A percentile compares a stretch with the other conserved stretches of the same genome.
Conservation (phyloP, 139 green algal species). For the Chlorella sp. region DNA sequence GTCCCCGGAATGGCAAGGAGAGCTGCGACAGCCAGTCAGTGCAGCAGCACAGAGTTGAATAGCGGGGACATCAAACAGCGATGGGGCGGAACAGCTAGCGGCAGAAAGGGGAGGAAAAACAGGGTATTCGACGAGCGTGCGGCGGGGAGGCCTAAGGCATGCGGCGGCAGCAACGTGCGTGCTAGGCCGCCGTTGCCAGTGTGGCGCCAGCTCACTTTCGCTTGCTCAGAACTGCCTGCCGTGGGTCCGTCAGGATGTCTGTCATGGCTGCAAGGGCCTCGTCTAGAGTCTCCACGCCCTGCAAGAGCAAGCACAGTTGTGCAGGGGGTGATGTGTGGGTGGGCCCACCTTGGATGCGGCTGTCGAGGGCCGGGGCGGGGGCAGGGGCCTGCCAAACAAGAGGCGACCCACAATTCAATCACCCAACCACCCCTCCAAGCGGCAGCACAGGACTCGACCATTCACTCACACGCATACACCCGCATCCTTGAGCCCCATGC, state of each 20-base stretch:
- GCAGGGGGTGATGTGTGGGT: neutral
- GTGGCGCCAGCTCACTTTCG: neutral
- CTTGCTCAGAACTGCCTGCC: conserved; percentile 37
- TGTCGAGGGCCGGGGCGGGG: neutral
- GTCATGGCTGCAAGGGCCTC: conserved; percentile 60
- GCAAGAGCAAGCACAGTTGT: neutral
- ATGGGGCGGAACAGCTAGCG: neutral
- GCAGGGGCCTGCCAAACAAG: too few species aligned
- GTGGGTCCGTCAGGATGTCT: neutral
- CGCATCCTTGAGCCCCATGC: neutral
- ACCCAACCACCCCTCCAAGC: too few species aligned
- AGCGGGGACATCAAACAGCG: neutral
- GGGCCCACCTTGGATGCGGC: neutral
- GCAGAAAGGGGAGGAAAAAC: neutral
- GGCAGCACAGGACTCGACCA: neutral
- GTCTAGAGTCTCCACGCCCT: conserved; percentile 62
- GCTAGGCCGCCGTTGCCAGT: neutral
- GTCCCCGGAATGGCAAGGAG: too few species aligned
- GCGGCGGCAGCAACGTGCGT: too few species aligned
- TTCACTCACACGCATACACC: neutral
- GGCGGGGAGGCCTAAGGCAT: too few species aligned
- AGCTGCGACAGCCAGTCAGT: neutral
- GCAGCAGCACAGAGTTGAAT: neutral
- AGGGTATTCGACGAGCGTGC: neutral
- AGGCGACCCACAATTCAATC: too few species aligned